phyloP scores from a whole-genome alignment of 2,329 filamentous ascomycete species.

The Xylariomycetidae sp. region DNA sequence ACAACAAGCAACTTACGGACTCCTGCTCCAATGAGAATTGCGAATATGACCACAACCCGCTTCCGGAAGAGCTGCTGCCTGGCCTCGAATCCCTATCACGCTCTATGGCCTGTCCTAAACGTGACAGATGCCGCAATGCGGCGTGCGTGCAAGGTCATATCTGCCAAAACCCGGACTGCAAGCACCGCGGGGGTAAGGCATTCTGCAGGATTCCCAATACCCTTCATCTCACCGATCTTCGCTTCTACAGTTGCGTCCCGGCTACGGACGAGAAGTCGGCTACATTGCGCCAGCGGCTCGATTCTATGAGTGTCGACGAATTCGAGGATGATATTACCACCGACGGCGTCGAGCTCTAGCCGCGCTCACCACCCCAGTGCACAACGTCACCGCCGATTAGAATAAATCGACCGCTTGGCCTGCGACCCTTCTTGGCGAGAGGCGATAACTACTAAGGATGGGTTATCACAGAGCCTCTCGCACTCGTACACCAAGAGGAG shows the following conservation, averaged over 20 bases:
- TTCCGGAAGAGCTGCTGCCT: constrained; percentile 19
- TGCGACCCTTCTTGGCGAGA: no score
- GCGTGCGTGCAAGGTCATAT: constrained; percentile 25
- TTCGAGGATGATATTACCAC: background rate
- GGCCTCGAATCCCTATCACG: constrained; percentile 23
- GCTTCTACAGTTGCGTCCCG: background rate
- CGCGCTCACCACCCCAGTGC: no score
- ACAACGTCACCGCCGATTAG: no score
- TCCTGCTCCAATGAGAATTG: constrained; percentile 19
- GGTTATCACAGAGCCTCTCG: no score
- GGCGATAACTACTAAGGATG: no score
- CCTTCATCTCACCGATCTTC: constrained; percentile 17
- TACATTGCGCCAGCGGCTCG: background rate
- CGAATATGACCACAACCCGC: constrained; percentile 23
- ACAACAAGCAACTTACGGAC: constrained; percentile 21
- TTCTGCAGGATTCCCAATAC: constrained; percentile 20
- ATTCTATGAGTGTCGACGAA: background rate
- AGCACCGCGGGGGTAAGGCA: constrained; percentile 23
- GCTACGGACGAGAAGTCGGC: background rate
- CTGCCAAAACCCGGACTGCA: constrained; percentile 27
- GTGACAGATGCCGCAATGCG: constrained; percentile 19
- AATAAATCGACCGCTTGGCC: no score
- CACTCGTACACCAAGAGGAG: no score
- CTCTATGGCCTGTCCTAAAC: constrained; percentile 22
- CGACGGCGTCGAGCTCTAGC: background rate